Evolutionary conservation across 306 rosid species (phyloP), one percentile per base, ranked within the genome.

Genomic region (Corylus heterophylla): DNA sequence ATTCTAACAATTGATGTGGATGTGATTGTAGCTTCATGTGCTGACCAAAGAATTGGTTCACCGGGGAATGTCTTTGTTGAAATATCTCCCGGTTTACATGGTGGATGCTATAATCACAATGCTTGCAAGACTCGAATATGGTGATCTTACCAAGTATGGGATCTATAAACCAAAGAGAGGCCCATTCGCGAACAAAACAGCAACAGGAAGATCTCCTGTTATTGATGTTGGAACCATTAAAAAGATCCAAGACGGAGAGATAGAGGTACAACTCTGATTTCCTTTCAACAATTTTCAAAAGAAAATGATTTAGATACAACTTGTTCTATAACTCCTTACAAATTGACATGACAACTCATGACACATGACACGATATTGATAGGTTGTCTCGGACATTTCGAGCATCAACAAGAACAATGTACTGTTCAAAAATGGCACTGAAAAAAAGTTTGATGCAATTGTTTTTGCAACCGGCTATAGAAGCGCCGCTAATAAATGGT

Each of bases 401-500:
- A 88, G 58, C 52, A 84, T 89, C 17, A 78, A 88, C 69, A 80
- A 82, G n/a, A 83, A 78, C 10, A 75, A 67, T 27, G 81, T 89
- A 12, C 5, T 51, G 0, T 93, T 93, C 48, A 83, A 22, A 54
- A 81, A 87, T 62, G 83, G 82, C 3, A 48, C 2, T 5, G 81
- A 59, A 18, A 74, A 84, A 12, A 70, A 71, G 11, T 91, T 88
- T 50, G 92, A 93, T 61, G 94, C 45, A 1, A 89, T 93, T 12
- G 79, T 91, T 4, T 89, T 93, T 50, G 90, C 91, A 3, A 91
- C 97, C 9, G 92, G 97, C 37, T 93, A 87, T 39, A 88, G 18
- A 83, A 88, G 91, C 39, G 35, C 12, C 4, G 92, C 90, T 4
- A 71, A 81, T 56, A 75, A 51, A 0, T 92, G 94, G 94, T 86